Evolutionary conservation across 352 stramenopile species (phyloP).

Genomic region (Globisporangium okanoganense): DNA sequence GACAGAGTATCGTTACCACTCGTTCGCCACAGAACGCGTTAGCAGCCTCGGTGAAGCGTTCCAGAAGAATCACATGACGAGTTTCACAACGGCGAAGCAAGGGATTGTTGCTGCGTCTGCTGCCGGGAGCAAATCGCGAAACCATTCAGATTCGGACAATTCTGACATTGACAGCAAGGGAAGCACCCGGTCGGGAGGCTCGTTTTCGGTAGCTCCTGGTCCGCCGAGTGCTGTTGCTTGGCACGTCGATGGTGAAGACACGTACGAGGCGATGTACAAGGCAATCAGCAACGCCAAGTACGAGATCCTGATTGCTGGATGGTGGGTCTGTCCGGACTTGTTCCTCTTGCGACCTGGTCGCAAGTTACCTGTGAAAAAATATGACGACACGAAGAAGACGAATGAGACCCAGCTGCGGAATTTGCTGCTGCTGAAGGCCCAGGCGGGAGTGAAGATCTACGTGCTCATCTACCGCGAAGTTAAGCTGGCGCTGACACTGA

Average conservation of each 20-base stretch:
- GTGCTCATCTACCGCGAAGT: conserved; percentile 91
- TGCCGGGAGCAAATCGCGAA: conserved; percentile 4
- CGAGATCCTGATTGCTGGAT: conserved; percentile 89
- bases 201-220: conserved; percentile 34
- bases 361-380: conserved; percentile 42
- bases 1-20: conserved; percentile 68
- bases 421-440: conserved; percentile 73
- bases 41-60: conserved; percentile 30
- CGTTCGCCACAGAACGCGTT: conserved; percentile 65
- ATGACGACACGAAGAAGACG: conserved; percentile 33
- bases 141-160: conserved; percentile 11
- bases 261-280: conserved; percentile 82
- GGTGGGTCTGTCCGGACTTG: conserved; percentile 87
- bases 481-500: conserved; percentile 84
- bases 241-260: conserved; percentile 86
- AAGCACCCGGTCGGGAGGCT: conserved; percentile 59
- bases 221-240: conserved; percentile 67
- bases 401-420: conserved; percentile 77
- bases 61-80: conserved; percentile 21
- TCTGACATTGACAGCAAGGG: conserved; percentile 38
- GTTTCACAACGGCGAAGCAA: conserved; percentile 28
- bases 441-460: conserved; percentile 86
- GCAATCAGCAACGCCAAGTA: conserved; percentile 85
- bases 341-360: conserved; percentile 69
- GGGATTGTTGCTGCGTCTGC: conserved; percentile 17